phyloP scores from a whole-genome alignment of 2,329 filamentous ascomycete genomes.

The Colletotrichum melonis region DNA sequence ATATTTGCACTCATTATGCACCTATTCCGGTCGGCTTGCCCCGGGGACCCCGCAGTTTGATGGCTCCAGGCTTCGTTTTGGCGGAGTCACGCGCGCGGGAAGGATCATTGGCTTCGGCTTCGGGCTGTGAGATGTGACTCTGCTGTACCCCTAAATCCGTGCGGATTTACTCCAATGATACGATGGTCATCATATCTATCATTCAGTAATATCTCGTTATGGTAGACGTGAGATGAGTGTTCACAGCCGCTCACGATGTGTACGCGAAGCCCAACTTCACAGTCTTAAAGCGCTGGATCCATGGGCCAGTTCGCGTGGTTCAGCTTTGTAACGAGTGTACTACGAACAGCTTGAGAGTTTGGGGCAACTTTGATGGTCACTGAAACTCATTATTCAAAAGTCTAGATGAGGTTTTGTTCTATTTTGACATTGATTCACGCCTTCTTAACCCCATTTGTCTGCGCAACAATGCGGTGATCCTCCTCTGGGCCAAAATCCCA shows the following conservation, averaged over 20 bases:
- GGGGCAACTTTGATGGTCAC: not conserved
- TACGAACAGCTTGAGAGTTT: not conserved
- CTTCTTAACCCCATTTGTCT: not conserved
- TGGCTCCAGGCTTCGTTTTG: not conserved
- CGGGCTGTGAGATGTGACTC: not conserved
- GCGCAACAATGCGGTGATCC: slow-evolving; percentile 39
- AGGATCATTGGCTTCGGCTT: not conserved
- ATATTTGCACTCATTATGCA: not conserved
- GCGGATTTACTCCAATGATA: not conserved
- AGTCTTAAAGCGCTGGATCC: not conserved
- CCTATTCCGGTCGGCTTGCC: not conserved
- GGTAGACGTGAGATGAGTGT: not conserved
- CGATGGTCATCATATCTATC: not conserved
- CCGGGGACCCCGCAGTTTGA: slow-evolving; percentile 3
- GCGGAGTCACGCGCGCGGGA: not conserved
- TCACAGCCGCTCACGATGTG: not conserved
- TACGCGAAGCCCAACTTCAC: not conserved
- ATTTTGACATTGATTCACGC: not conserved
- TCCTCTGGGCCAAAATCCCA: slow-evolving; percentile 64
- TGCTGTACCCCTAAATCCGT: not conserved
- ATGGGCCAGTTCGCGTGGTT: not conserved
- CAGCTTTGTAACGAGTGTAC: not conserved
- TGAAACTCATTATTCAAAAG: not conserved
- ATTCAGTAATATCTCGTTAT: not conserved
- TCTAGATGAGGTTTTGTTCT: not conserved